phyloP scores from a whole-genome alignment of 148 eudicot genomes.

The Pouteria glomerata region DNA sequence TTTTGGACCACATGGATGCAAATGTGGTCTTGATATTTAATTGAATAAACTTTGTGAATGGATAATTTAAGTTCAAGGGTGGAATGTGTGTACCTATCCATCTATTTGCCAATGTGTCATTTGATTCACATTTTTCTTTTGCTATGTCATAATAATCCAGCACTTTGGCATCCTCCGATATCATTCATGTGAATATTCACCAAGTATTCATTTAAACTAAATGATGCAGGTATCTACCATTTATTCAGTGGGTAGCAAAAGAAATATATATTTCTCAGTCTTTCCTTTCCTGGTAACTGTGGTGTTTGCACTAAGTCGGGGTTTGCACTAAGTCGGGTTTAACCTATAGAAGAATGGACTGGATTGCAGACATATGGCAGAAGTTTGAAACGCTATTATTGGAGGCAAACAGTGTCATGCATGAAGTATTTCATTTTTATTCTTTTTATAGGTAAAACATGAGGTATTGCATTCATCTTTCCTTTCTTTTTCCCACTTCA shows the following conservation, averaged over 20 bases:
- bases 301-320: neutral
- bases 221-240: slow-evolving; percentile 3
- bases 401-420: slow-evolving; percentile 1
- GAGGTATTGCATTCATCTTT: slow-evolving; percentile 3
- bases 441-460: too few relatives aligned
- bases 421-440: slow-evolving; percentile 4
- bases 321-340: neutral
- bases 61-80: neutral
- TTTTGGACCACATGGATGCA: neutral
- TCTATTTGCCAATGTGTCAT: too few relatives aligned
- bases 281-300: neutral
- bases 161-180: neutral
- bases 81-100: neutral
- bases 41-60: neutral
- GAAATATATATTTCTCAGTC: neutral
- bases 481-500: neutral
- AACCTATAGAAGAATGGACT: neutral
- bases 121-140: neutral
- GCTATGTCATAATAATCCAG: neutral
- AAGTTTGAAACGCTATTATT: slow-evolving; percentile 3
- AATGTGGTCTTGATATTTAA: neutral
- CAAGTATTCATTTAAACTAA: neutral
- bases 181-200: slow-evolving; percentile 2
- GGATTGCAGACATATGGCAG: neutral
- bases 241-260: neutral